phyloP scores from a whole-genome alignment of 1,284 basidiomycete species.

The Fomitiporia mediterranea region DNA sequence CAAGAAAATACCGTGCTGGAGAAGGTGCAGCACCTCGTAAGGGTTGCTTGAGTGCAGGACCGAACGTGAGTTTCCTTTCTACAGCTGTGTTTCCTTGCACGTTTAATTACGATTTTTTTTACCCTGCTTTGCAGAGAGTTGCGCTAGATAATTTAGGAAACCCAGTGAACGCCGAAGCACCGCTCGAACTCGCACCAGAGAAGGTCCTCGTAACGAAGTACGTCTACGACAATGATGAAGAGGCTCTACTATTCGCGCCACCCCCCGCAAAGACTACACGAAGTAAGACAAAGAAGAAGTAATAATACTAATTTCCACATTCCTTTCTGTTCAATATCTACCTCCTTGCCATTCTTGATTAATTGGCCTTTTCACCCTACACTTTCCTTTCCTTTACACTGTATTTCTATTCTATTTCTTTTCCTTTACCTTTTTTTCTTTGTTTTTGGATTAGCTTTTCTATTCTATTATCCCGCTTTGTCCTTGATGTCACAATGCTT shows the following conservation, averaged over 20 bases:
- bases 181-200: conserved; percentile 61
- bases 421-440: too few relatives aligned
- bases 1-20: conserved; percentile 39
- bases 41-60: conserved; percentile 59
- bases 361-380: too few relatives aligned
- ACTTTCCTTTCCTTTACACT: not conserved
- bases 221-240: conserved; percentile 73
- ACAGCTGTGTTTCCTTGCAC: conserved; percentile 9
- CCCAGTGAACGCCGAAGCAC: conserved; percentile 52
- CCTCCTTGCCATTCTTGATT: not conserved
- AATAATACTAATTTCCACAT: conserved; percentile 20
- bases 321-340: not conserved
- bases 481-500: conserved; percentile 2
- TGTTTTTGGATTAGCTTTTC: not conserved
- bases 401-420: not conserved
- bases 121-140: conserved; percentile 40
- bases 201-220: conserved; percentile 74
- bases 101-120: conserved; percentile 10
- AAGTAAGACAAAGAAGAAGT: conserved; percentile 41
- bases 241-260: conserved; percentile 26
- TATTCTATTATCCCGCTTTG: not conserved
- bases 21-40: conserved; percentile 36
- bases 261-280: conserved; percentile 44
- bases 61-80: conserved; percentile 48
- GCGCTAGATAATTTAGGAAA: conserved; percentile 76